Percentiles rank a stretch among this genome's conserved stretches.
phyloP scores from a whole-genome alignment of 768 basidiomycete species.

The Suillus subalutaceus region DNA sequence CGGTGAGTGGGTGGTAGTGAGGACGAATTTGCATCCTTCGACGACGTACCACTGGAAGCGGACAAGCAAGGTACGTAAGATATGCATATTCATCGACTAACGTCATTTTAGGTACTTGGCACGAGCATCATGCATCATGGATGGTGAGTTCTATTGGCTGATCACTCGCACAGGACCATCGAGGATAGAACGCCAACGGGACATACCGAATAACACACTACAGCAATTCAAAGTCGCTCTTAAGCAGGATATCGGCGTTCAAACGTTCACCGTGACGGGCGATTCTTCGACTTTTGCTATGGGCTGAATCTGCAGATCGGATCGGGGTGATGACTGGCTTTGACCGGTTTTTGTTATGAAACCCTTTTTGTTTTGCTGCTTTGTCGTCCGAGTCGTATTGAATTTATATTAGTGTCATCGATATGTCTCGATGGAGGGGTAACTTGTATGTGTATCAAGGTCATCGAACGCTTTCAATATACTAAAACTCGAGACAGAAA shows the following conservation, averaged over 20 bases:
- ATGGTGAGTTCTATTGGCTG: conserved; percentile 47
- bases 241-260: conserved; percentile 56
- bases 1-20: conserved; percentile 56
- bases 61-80: conserved; percentile 48
- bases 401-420: not conserved
- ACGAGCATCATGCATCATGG: conserved; percentile 40
- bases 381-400: not conserved
- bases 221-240: conserved; percentile 71
- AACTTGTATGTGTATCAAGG: too few relatives aligned
- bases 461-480: not conserved
- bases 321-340: not conserved
- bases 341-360: not conserved
- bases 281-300: conserved; percentile 65
- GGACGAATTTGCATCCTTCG: conserved; percentile 80
- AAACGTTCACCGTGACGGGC: conserved; percentile 48
- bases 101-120: conserved; percentile 49
- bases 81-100: conserved; percentile 4
- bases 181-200: conserved; percentile 68
- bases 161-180: conserved; percentile 52
- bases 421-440: not conserved
- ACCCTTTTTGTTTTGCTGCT: not conserved
- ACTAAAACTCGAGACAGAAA: not conserved
- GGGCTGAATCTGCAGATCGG: conserved; percentile 15
- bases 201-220: conserved; percentile 72
- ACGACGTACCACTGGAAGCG: conserved; percentile 69